Conservation (phyloP, 345 rosid genomes). For the Anastatica hierochuntica region DNA sequence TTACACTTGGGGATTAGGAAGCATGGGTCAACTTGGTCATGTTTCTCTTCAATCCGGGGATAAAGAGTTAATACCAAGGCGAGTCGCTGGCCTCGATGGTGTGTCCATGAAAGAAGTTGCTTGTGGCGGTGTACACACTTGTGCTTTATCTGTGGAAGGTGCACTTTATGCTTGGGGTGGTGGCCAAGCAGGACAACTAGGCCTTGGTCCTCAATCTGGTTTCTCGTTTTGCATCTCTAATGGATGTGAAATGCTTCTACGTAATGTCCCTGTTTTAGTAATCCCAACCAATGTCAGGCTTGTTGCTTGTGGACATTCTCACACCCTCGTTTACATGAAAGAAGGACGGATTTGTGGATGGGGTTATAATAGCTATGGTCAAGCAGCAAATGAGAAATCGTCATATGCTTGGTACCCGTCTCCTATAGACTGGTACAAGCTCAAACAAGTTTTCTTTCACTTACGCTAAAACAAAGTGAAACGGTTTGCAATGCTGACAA, state of each 20-base stretch:
- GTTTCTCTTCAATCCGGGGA: conserved; percentile 82
- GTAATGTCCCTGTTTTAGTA: conserved; percentile 67
- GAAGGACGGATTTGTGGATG: conserved; percentile 90
- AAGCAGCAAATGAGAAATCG: conserved; percentile 86
- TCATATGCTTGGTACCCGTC: conserved; percentile 94
- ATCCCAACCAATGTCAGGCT: conserved; percentile 59
- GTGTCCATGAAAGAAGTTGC: conserved; percentile 53
- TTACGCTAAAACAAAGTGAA: too few species aligned
- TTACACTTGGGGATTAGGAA: conserved; percentile 97
- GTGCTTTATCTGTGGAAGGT: conserved; percentile 65
- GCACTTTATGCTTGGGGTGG: conserved; percentile 98
- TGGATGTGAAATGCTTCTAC: conserved; percentile 47
- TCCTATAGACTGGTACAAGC: conserved; percentile 87
- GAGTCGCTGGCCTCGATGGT: conserved; percentile 81
- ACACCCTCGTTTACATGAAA: conserved; percentile 58
- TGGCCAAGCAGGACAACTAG: conserved; percentile 84
- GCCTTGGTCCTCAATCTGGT: conserved; percentile 74
- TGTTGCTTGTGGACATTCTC: conserved; percentile 94
- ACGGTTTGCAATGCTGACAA: too few species aligned
- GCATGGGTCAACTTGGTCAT: conserved; percentile 90
- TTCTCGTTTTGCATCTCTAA: conserved; percentile 54
- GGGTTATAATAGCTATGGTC: conserved; percentile 97
- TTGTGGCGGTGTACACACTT: conserved; percentile 92
- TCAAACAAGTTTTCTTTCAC: too few species aligned
- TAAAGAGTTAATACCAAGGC: conserved; percentile 84